These are phyloP conservation scores for Noccaea bulbosa DNA, from an alignment of 345 rosid species.

Conservation along the genomic window DNA sequence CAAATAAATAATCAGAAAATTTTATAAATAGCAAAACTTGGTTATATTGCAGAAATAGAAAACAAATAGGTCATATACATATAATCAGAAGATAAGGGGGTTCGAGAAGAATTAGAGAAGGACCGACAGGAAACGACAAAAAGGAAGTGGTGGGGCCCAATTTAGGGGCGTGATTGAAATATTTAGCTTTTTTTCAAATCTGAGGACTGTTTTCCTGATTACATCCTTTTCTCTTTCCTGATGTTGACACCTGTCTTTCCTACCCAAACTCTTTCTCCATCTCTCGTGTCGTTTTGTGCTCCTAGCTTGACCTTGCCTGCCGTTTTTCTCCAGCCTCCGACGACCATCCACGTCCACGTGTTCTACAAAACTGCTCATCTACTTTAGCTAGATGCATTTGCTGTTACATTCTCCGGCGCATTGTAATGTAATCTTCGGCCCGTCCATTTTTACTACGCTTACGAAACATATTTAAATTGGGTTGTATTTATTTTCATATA, in stretches of 20 bases:
- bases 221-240: constrained; percentile 13
- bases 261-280: neutral
- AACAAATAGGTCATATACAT: neutral
- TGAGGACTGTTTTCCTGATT: constrained; percentile 28
- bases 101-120: constrained; percentile 6
- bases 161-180: constrained; percentile 43
- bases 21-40: neutral
- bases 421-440: neutral
- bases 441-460: neutral
- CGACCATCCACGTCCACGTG: neutral
- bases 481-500: neutral
- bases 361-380: too few relatives aligned
- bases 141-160: constrained; percentile 21
- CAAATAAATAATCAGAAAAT: neutral
- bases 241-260: constrained; percentile 34
- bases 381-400: neutral
- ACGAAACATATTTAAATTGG: neutral
- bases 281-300: constrained; percentile 27
- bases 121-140: constrained; percentile 48
- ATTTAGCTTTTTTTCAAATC: constrained; percentile 30
- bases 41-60: neutral
- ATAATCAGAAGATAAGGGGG: constrained; percentile 26
- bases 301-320: constrained; percentile 24
- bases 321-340: constrained; percentile 23
- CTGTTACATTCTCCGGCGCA: neutral